Evolutionary conservation across 2,329 filamentous ascomycete species (phyloP), one percentile per base, ranked within the genome.

Genomic region (Knoxdaviesia proteae): DNA sequence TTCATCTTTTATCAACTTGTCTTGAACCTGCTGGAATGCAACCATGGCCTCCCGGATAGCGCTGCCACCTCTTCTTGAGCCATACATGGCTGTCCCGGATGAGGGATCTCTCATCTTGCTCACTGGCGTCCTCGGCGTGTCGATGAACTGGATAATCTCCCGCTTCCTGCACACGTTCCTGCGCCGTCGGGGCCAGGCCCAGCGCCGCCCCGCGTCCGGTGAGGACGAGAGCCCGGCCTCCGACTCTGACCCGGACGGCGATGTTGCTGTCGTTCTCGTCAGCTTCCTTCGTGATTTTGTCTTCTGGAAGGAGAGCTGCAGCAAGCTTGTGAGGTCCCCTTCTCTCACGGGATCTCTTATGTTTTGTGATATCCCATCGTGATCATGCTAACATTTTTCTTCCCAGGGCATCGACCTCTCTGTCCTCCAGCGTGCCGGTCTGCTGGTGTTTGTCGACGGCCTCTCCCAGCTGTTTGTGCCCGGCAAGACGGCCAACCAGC

Each of bases 271-370:
- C 1, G 65, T 94, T 3, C 64, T 94, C 3, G 75, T 90, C 45
- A 92, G 82, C 61, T 94, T 90, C 59, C 62, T 93, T 59, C 70
- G 83, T 46, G 80, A 88, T 51, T 71, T 69, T 48, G 63, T 70
- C 1, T 92, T 93, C 54, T 94, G 86, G 84, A 75, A 65, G 47
- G 71, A 77, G 3, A 78, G 82, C 41, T 69, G 69, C 2, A 69
- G 73, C 42, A 77, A 77, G 57, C 58, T 84, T 53, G 80, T 83
- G 43, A 47, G 51, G 49, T 33, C 40, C 39, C 31, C 37, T 39
- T 38, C 30, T 11, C 36, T 10, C 20, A 34, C 7, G 36, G 8
- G 7, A 31, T 39, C 31, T 40, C 34, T 41, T 46, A 30, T 36
- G 38, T 38, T 41, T 45, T 32, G 11, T 6, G 31, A 20, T 30